Base-by-base conservation (phyloP, 345 rosid genomes). In the Salix viminalis region DNA sequence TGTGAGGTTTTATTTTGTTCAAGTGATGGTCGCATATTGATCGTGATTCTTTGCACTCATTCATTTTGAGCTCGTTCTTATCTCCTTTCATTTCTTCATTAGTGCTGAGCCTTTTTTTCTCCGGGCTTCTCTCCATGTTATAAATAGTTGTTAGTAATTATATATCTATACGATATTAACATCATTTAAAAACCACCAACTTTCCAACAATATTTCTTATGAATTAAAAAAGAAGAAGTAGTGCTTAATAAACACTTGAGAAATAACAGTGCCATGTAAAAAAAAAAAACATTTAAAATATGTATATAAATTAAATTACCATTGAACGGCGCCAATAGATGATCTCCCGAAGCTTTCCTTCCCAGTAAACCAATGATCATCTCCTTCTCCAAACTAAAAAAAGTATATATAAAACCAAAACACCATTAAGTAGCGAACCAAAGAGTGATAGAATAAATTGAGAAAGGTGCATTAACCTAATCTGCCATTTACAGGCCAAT, bases 301-400 rank as follows among this genome's bases (percentile, higher is more conserved):
- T 16, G 12, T 11, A 18, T 3, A 7, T 26, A 28, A n/a, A 14
- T 54, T 56, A 30, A 56, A 54, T 64, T 62, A 73, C 76, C 76
- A 42, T 4, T 62, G 36, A 61, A 41, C 42, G 19, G 39, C 24
- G 19, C 3, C 14, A 73, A 26, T 37, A 39, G 69, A 39, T n/a
- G 69, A 39, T n/a, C 18, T 37, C 10, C 28, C 1, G 18, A 32
- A 8, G 69, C 16, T 62, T 23, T 13, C 69, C 3, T 42, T 73
- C 12, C 16, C 34, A 41, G 19, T 37, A 1, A 71, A 71, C 5
- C 48, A 18, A 19, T 34, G 12, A 21, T 56, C 7, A 21, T 71
- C 65, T 21, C 75, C 37, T 34, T 71, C 50, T 46, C 16, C 75
- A 10, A 71, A 71, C 75, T 71, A 15, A 6, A 34, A 56, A 67